Percentiles rank a stretch among this genome's conserved stretches.
These are phyloP conservation scores for Citrus medica DNA, from an alignment of 345 rosid species.

Conservation along the genomic window DNA sequence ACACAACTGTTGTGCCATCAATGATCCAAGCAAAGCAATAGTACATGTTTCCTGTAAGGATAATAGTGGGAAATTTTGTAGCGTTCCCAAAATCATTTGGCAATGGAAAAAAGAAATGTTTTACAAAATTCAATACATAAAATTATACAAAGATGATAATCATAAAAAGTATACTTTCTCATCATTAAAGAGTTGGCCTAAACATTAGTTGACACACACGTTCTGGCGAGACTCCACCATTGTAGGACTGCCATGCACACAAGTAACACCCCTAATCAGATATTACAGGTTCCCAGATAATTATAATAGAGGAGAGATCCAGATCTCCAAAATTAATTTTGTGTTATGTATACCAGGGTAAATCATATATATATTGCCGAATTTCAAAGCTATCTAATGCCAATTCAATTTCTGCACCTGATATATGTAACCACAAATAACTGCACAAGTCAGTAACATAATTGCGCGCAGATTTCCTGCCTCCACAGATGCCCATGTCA, in stretches of 20 bases:
- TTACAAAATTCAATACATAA: too few species aligned
- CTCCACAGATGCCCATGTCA: constrained; percentile 54
- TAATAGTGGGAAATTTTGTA: background rate
- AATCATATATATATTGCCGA: background rate
- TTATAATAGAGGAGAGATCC: background rate
- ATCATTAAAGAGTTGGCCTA: background rate
- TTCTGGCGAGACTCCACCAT: background rate
- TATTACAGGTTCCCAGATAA: background rate
- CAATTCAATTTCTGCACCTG: constrained; percentile 42
- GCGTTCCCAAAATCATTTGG: background rate
- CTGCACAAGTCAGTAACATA: constrained; percentile 57
- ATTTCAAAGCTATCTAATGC: background rate
- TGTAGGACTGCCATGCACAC: background rate
- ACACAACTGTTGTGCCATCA: background rate
- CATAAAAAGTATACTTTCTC: background rate
- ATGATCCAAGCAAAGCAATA: background rate
- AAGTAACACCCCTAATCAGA: background rate
- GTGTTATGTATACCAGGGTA: background rate
- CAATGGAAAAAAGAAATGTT: too few species aligned
- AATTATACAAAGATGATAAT: background rate
- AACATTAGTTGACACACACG: background rate
- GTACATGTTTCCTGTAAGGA: background rate
- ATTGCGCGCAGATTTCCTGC: constrained; percentile 56
- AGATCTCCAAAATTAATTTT: background rate
- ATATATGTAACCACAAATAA: constrained; percentile 73